Conservation (phyloP, 2,329 filamentous ascomycete species). For the Aspergillus jensenii region DNA sequence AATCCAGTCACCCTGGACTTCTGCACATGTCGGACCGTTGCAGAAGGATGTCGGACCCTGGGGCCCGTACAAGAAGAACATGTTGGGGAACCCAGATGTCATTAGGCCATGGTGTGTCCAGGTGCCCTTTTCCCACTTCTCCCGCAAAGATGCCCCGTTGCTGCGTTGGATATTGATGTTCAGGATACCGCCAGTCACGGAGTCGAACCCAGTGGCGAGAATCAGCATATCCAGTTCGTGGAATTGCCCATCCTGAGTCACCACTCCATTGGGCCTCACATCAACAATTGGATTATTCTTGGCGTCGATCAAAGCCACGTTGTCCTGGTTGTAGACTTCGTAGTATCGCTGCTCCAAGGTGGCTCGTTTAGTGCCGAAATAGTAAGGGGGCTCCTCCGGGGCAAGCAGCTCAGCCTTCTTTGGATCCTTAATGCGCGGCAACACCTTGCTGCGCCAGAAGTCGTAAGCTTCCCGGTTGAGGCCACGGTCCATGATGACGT, state of each 20-base stretch:
- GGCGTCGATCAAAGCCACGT: not conserved
- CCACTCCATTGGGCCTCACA: not conserved
- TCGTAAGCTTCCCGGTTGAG: too few species aligned
- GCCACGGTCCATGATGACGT: too few species aligned
- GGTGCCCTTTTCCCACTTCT: too few species aligned
- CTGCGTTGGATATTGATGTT: not conserved
- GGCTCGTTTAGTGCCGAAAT: not conserved
- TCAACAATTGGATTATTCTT: not conserved
- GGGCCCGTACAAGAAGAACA: constrained; percentile 56
- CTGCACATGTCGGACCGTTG: constrained; percentile 57
- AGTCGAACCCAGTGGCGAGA: not conserved
- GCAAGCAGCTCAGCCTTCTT: too few species aligned
- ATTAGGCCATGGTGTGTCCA: constrained; percentile 45
- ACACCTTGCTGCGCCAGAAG: too few species aligned
- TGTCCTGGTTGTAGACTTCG: not conserved
- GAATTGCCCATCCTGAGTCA: not conserved
- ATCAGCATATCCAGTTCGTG: not conserved
- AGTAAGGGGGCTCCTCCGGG: not conserved
- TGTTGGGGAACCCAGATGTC: constrained; percentile 47
- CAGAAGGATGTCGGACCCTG: constrained; percentile 58
- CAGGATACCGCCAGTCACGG: not conserved
- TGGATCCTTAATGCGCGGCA: too few species aligned
- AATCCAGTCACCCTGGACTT: constrained; percentile 57
- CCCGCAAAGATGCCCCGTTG: too few species aligned
- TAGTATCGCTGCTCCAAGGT: not conserved